Evolutionary conservation across 441 rosid genomes (phyloP), one percentile per base, ranked within the genome.

Genomic region (Populus hybrid): DNA sequence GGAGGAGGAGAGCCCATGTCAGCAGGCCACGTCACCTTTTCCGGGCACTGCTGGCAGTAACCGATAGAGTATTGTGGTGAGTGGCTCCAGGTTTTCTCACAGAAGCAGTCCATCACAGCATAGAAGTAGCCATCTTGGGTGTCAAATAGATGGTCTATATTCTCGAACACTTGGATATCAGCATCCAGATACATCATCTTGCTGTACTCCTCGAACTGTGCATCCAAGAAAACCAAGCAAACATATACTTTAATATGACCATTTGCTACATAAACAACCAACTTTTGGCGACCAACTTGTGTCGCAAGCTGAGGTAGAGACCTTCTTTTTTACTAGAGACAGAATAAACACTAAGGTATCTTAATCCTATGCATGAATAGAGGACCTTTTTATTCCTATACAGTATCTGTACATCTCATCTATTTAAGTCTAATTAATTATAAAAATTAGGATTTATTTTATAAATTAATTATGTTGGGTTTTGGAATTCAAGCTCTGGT

Each of bases 131-230:
- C 92, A 18, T 84, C 86, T 0, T 85, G 88, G 21, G 81, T 67
- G 81, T 93, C 89, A 11, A 89, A 89, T 69, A 93, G 87, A 71
- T 90, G 90, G 82, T 91, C 93, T 21, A 89, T 90, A 82, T 88
- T 93, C 14, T 85, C 90, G 21, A 86, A 93, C 70, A 89, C 97
- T 80, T 93, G 98, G 69, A 89, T 92, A 84, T 93, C 97, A 16
- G 91, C 95, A 24, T 93, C 97, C 76, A 92, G 79, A 85, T 93
- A 93, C 57, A 89, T 84, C 97, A 92, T 88, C 90, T 90, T 90
- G 72, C 77, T 80, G 10, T 90, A 90, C 84, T 90, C 95, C 85
- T 86, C 89, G 70, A 93, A 89, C 97, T 92, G 70, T 6, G 69
- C 74, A 88, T 67, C 71, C 21, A n/a, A n/a, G 8, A 73, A 21